Evolutionary conservation across 2,329 filamentous ascomycete species (phyloP), one percentile per base, ranked within the genome.

Genomic region (Coniochaeta prunicola): DNA sequence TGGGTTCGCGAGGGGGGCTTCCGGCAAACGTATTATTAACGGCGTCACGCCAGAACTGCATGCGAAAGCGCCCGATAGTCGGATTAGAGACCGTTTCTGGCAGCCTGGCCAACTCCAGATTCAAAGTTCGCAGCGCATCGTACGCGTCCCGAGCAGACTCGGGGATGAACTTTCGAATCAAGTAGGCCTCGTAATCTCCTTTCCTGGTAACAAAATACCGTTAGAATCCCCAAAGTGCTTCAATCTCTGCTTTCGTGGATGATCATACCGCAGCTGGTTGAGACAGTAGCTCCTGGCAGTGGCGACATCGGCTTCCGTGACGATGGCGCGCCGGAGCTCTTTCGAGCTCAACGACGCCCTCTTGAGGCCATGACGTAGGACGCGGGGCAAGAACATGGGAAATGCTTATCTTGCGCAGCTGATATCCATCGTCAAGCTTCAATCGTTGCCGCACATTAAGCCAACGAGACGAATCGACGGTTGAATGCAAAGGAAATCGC

Each of bases 1-100:
- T 90, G 24, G 94, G 94, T 71, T 99, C 92, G 68, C 92, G 91
- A 1, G 92, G 92, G 1, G 94, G 92, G 0, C 80, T 78, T 33
- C 89, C 89, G 1, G 88, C 81, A 61, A 97, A 88, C 1, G 90
- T 89, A 61, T 88, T 87, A 58, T 88, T 83, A 57, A 99, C 78
- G 4, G 90, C 86, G 66, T 97, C 92, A 56, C 90, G 85, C 90
- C 94, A 97, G 78, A 97, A 97, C 72, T 96, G 91, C 74, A 96
- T 88, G 63, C 94, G 91, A 80, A 97, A 86, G 57, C 87, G 81
- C 56, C 91, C 93, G 61, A 97, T 90, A 4, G 88, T 88, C n/a
- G 90, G 85, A 61, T 89, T 94, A 53, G 90, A 94, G 21, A 94
- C 92, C 13, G 90, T 86, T 74, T 97, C 93, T 59, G 94, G 91